These are phyloP conservation scores for Stemphylium vesicarium DNA, from an alignment of 2,329 filamentous ascomycete species.

Conservation along the genomic window DNA sequence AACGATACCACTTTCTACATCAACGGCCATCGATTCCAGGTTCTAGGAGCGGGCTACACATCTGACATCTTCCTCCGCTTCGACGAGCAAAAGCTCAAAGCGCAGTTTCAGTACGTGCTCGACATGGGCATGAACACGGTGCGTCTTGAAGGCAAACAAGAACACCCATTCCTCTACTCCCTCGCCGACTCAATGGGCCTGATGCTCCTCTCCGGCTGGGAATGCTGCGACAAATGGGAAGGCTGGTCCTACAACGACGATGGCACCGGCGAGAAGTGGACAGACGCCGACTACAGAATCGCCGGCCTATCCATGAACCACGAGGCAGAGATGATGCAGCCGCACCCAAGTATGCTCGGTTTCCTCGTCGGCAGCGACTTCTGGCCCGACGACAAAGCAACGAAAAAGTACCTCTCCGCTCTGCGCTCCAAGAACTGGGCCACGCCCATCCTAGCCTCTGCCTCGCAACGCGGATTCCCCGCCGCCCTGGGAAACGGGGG, in stretches of 20 bases:
- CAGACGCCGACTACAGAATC: constrained; percentile 60
- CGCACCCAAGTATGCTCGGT: constrained; percentile 64
- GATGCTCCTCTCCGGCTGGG: constrained; percentile 69
- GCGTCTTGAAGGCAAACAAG: constrained; percentile 69
- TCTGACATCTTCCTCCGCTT: constrained; percentile 69
- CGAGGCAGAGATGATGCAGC: constrained; percentile 66
- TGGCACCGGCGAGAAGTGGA: constrained; percentile 56
- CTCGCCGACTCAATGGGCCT: constrained; percentile 65
- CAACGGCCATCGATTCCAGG: constrained; percentile 65
- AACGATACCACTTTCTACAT: constrained; percentile 64
- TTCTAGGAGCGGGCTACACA: constrained; percentile 66
- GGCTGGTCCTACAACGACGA: constrained; percentile 67
- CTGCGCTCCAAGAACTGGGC: constrained; percentile 62
- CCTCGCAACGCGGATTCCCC: constrained; percentile 62
- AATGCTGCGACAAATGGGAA: constrained; percentile 74
- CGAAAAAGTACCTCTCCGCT: constrained; percentile 59
- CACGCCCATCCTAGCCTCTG: constrained; percentile 64
- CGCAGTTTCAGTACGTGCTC: constrained; percentile 61
- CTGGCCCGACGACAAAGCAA: constrained; percentile 66
- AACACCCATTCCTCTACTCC: constrained; percentile 66
- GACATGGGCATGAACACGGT: constrained; percentile 69
- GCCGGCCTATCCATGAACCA: constrained; percentile 64
- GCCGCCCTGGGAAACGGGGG: constrained; percentile 61
- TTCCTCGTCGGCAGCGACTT: constrained; percentile 69
- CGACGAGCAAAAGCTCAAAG: constrained; percentile 55